phyloP scores from a whole-genome alignment of 179 eudicot genomes.

The Drosera spatulata region DNA sequence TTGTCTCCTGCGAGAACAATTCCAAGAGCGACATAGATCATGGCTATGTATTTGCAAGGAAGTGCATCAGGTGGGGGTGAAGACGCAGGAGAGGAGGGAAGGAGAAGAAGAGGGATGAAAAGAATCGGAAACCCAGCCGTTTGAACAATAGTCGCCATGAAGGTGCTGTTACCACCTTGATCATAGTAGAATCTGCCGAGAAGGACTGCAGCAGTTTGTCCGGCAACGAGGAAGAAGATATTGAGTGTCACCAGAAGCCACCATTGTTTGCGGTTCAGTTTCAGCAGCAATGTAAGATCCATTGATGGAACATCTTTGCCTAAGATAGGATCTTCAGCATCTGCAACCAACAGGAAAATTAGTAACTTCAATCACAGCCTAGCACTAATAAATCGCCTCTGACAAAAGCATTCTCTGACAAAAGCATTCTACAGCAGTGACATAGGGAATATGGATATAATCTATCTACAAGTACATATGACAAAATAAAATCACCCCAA shows the following conservation, averaged over 20 bases:
- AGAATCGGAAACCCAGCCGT: constrained; percentile 73
- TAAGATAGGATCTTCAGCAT: too few relatives aligned
- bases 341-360: too few relatives aligned
- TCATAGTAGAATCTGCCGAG: constrained; percentile 75
- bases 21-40: constrained; percentile 52
- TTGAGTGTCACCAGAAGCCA: constrained; percentile 64
- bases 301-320: too few relatives aligned
- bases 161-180: constrained; percentile 71
- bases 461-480: too few relatives aligned
- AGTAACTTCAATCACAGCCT: too few relatives aligned
- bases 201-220: constrained; percentile 81
- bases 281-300: constrained; percentile 13
- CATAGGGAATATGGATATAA: too few relatives aligned
- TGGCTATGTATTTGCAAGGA: constrained; percentile 11
- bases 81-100: constrained; percentile 26
- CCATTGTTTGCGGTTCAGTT: constrained; percentile 52
- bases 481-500: too few relatives aligned
- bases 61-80: constrained; percentile 26
- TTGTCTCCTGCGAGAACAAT: constrained; percentile 57
- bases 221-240: constrained; percentile 53
- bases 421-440: too few relatives aligned
- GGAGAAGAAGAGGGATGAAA: constrained; percentile 39
- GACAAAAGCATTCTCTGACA: too few relatives aligned
- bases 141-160: constrained; percentile 82
- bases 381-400: too few relatives aligned